These are phyloP conservation scores for Verbena officinalis DNA, from an alignment of 257 asterid genomes.

Conservation along the genomic window DNA sequence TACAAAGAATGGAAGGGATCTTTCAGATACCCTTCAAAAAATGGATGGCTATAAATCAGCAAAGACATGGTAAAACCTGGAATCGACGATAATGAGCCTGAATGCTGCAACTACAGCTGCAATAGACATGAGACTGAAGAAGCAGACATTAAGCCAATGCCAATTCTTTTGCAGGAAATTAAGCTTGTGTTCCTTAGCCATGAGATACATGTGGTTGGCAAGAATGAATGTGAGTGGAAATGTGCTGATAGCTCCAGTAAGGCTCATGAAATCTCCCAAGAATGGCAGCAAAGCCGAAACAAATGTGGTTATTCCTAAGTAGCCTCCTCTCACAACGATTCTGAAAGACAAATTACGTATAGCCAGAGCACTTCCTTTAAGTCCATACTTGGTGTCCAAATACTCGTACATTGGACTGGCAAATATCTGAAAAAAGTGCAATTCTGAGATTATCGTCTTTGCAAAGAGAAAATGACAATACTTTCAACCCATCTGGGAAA, in stretches of 20 bases:
- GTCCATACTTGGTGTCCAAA: conserved; percentile 64
- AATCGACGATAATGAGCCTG: conserved; percentile 69
- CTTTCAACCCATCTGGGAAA: too few species aligned
- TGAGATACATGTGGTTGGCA: conserved; percentile 89
- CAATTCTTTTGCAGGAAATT: conserved; percentile 59
- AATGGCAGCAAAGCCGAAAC: conserved; percentile 81
- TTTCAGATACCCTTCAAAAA: not conserved
- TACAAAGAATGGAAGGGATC: conserved; percentile 10
- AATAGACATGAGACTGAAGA: conserved; percentile 57
- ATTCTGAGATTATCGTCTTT: not conserved
- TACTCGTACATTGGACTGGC: conserved; percentile 95
- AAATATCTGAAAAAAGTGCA: conserved; percentile 53
- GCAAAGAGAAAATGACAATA: too few species aligned
- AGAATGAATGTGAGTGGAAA: conserved; percentile 90
- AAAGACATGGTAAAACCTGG: conserved; percentile 66
- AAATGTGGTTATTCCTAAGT: conserved; percentile 62
- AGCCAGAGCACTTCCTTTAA: conserved; percentile 67
- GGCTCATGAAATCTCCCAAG: conserved; percentile 94
- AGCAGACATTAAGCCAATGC: conserved; percentile 80
- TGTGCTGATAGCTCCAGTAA: conserved; percentile 87
- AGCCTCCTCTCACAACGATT: conserved; percentile 68
- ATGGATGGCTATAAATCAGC: conserved; percentile 57
- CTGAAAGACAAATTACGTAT: conserved; percentile 69
- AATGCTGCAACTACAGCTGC: conserved; percentile 68
- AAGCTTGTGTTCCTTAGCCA: conserved; percentile 59